A percentile compares a stretch with the other conserved stretches of the same genome.
These are phyloP conservation scores for Apiospora koreana DNA, from an alignment of 2,329 filamentous ascomycete species.

Conservation along the genomic window DNA sequence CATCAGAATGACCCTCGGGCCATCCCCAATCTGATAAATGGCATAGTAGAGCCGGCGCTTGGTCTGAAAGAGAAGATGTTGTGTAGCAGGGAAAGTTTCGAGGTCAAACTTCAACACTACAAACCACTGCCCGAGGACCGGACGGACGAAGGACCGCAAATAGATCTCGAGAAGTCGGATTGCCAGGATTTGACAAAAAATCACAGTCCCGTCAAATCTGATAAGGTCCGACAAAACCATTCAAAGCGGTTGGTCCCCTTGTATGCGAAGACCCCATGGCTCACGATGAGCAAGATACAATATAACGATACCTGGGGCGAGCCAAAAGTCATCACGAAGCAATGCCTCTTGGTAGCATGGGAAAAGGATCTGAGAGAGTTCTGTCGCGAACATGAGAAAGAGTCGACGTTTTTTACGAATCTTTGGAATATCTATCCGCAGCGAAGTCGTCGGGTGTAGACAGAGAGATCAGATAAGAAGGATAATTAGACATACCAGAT, in stretches of 20 bases:
- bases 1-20: too few species aligned
- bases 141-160: not conserved
- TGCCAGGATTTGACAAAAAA: not conserved
- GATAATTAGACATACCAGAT: not conserved
- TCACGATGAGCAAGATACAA: not conserved
- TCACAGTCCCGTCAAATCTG: not conserved
- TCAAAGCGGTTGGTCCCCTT: not conserved
- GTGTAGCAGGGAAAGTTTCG: not conserved
- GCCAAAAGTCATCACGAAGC: not conserved
- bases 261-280: not conserved
- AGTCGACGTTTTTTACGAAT: not conserved
- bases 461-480: not conserved
- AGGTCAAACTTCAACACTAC: not conserved
- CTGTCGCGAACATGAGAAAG: not conserved
- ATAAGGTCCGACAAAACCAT: not conserved
- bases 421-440: not conserved
- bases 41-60: not conserved
- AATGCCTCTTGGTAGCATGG: not conserved
- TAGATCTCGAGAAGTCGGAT: not conserved
- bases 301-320: not conserved
- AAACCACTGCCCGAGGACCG: not conserved
- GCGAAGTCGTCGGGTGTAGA: not conserved
- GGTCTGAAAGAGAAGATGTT: not conserved
- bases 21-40: not conserved
- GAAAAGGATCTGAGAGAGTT: too few species aligned